Percentiles rank a stretch among this genome's conserved stretches.
phyloP scores from a whole-genome alignment of 768 basidiomycete genomes.

The Auriculariales sp. region DNA sequence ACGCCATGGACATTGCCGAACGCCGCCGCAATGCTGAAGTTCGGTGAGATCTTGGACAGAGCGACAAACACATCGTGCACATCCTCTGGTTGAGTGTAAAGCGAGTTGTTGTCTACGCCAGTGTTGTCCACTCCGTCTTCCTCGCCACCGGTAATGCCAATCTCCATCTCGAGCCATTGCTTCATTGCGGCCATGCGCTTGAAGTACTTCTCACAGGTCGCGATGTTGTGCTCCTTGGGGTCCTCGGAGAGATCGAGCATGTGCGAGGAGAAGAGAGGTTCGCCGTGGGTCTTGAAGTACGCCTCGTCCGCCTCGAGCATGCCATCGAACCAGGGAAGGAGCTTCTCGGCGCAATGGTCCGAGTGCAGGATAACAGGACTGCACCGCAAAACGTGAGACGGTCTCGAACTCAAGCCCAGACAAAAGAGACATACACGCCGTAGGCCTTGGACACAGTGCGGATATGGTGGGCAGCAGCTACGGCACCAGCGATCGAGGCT shows the following conservation, averaged over 20 bases:
- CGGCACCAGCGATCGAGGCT: constrained; percentile 85
- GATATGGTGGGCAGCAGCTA: constrained; percentile 85
- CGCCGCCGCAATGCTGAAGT: constrained; percentile 95
- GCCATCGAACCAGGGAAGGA: constrained; percentile 97
- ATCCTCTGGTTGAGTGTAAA: constrained; percentile 97
- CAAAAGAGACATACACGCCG: constrained; percentile 57
- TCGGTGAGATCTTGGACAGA: constrained; percentile 71
- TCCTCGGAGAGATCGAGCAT: constrained; percentile 98
- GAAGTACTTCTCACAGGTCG: constrained; percentile 86
- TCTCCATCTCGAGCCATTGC: constrained; percentile 99
- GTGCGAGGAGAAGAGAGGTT: constrained; percentile 89
- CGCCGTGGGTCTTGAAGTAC: constrained; percentile 80
- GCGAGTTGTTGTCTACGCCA: constrained; percentile 76
- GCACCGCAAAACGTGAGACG: constrained; percentile 2
- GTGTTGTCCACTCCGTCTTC: constrained; percentile 99
- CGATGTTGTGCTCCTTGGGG: constrained; percentile 87
- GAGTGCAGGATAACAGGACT: constrained; percentile 96
- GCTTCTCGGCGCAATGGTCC: constrained; percentile 97
- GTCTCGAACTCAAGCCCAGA: background rate
- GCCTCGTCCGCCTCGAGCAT: constrained; percentile 95
- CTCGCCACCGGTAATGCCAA: constrained; percentile 98
- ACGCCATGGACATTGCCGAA: constrained; percentile 99
- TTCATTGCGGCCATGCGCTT: constrained; percentile 84
- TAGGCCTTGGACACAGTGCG: constrained; percentile 78
- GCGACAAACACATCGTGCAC: constrained; percentile 83